Conservation (phyloP, 2,329 filamentous ascomycete species). For the Nectriaceae sp. region DNA sequence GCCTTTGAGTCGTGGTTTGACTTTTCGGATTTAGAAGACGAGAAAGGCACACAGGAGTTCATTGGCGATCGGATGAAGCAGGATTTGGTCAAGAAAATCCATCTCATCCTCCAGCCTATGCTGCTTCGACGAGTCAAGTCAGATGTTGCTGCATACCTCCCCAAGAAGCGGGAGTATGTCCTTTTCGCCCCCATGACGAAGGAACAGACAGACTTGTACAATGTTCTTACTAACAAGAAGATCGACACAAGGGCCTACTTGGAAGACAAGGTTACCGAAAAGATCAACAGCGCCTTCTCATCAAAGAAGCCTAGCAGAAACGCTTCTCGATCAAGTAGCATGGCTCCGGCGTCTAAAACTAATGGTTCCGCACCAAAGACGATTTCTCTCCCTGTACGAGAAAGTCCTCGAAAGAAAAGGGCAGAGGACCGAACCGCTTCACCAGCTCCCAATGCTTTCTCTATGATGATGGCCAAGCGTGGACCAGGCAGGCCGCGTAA, state of each 20-base stretch:
- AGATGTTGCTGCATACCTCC: constrained; percentile 88
- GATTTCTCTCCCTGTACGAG: constrained; percentile 36
- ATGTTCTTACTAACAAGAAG: constrained; percentile 58
- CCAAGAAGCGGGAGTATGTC: constrained; percentile 95
- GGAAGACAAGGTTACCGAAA: constrained; percentile 75
- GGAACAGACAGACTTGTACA: constrained; percentile 89
- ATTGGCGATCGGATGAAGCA: constrained; percentile 70
- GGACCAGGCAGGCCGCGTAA: constrained; percentile 25
- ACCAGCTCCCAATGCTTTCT: constrained; percentile 48
- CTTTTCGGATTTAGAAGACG: constrained; percentile 88
- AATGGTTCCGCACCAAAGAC: constrained; percentile 17
- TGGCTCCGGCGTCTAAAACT: constrained; percentile 8
- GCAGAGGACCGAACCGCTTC: constrained; percentile 20
- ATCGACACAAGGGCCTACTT: constrained; percentile 72
- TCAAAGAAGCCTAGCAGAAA: constrained; percentile 34
- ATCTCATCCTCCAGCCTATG: constrained; percentile 90
- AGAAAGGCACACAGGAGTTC: constrained; percentile 75
- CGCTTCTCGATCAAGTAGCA: constrained; percentile 43
- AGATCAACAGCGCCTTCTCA: constrained; percentile 44
- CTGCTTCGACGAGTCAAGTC: constrained; percentile 86
- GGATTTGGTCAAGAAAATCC: constrained; percentile 69
- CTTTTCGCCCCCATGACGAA: constrained; percentile 89
- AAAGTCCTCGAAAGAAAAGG: constrained; percentile 37
- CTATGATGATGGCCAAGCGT: constrained; percentile 54
- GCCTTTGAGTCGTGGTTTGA: constrained; percentile 97